These are phyloP conservation scores for Tylopilus sp. DNA, from an alignment of 768 basidiomycete genomes.

Conservation along the genomic window DNA sequence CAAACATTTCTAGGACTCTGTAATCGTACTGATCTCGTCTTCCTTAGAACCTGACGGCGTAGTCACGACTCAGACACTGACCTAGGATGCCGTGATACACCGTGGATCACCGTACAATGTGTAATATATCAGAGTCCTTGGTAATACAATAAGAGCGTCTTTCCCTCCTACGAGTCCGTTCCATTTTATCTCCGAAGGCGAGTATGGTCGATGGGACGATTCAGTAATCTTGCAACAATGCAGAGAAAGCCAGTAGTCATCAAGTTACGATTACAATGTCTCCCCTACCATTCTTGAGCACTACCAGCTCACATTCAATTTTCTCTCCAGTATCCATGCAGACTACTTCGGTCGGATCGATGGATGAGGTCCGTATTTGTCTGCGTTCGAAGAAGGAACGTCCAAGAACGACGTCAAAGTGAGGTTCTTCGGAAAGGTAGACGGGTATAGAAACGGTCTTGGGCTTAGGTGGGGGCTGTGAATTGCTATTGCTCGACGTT, in stretches of 20 bases:
- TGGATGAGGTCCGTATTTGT: slow-evolving; percentile 74
- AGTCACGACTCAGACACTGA: slow-evolving; percentile 3
- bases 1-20: background rate
- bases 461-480: slow-evolving; percentile 19
- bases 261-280: slow-evolving; percentile 84
- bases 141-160: no score
- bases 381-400: slow-evolving; percentile 80
- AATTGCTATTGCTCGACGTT: background rate
- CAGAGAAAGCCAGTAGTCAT: background rate
- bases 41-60: slow-evolving; percentile 14
- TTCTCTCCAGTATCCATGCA: slow-evolving; percentile 92
- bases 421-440: slow-evolving; percentile 89
- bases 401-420: slow-evolving; percentile 94
- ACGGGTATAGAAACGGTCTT: slow-evolving; percentile 56
- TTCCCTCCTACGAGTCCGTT: no score
- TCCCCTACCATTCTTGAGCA: slow-evolving; percentile 87
- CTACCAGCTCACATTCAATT: slow-evolving; percentile 87
- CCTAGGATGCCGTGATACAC: background rate
- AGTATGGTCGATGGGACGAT: no score
- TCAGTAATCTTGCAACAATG: no score
- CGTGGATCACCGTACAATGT: background rate
- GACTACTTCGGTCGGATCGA: slow-evolving; percentile 86
- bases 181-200: no score
- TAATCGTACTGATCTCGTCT: background rate
- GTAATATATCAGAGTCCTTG: background rate